Base-by-base conservation (phyloP, 2,329 filamentous ascomycete species). In the Nothomitra cinnamomea region DNA sequence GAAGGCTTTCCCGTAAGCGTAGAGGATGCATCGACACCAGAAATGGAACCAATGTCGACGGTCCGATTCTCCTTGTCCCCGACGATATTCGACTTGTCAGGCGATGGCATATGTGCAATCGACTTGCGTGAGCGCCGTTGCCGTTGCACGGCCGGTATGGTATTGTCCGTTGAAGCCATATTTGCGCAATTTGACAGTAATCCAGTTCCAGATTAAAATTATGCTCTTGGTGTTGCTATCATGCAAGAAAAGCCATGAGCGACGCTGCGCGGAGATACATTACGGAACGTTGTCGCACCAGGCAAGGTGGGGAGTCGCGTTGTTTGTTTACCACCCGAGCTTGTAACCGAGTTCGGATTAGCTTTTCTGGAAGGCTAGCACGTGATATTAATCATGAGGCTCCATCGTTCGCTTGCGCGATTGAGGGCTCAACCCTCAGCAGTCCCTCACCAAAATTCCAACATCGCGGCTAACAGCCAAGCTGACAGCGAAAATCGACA, bases 31-130 rank as follows among this genome's bases (percentile, higher is more conserved):
- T 57, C 41, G 57, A 55, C 10, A 57, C 56, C 19, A 62, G 64
- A 3, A 65, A 57, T 40, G 58, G 76, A 74, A 56, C 73, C 75
- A 54, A 84, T 66, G 59, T 87, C 82, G 43, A 82, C 69, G 2
- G 82, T 85, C 63, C 78, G 76, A 73, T 94, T 94, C 64, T 94
- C 87, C 67, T 87, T 88, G 61, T 87, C 83, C 7, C 22, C 53
- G 58, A 74, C 68, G 38, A 69, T 64, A 53, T 64, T 58, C 54
- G 59, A 62, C 53, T 67, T 66, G 70, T 77, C 61, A 62, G 73
- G 61, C 63, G 69, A 66, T 67, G 77, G 61, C 66, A 78, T 59
- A 72, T 78, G 63, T 65, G 80, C 82, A 56, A 86, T 79, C n/a
- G 85, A 89, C 65, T 85, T 86, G 64, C 85, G 79, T 61, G 77